These are phyloP conservation scores for Myxozyma nipponensis DNA, from an alignment of 805 yeast species.

Conservation along the genomic window DNA sequence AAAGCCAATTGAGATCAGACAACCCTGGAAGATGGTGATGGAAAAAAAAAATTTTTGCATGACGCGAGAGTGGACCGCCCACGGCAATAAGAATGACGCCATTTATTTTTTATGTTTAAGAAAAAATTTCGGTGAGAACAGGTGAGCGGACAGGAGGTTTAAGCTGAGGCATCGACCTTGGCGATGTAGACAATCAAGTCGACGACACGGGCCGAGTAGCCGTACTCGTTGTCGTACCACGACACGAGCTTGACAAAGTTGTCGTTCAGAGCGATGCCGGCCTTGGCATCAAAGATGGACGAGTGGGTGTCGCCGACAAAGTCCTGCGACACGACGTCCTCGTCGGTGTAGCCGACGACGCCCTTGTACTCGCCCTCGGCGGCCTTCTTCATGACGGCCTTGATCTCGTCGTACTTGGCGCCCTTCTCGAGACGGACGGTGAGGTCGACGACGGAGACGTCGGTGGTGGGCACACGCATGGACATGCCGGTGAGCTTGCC, in stretches of 20 bases:
- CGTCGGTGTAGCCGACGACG: conserved; percentile 84
- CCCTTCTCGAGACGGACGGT: conserved; percentile 76
- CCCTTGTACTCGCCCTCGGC: conserved; percentile 78
- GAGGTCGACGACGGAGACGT: conserved; percentile 89
- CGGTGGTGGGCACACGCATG: conserved; percentile 89
- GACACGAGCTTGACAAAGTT: conserved; percentile 86
- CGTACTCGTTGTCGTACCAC: conserved; percentile 96
- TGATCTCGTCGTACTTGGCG: conserved; percentile 79
- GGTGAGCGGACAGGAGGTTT: background rate
- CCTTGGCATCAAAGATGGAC: conserved; percentile 85
- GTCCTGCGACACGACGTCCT: conserved; percentile 86
- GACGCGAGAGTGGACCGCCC: too few relatives aligned
- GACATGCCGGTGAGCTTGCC: conserved; percentile 95
- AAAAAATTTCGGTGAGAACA: too few relatives aligned
- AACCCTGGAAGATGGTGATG: too few relatives aligned
- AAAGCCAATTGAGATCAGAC: too few relatives aligned
- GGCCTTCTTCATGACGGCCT: conserved; percentile 69
- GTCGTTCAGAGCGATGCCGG: conserved; percentile 84
- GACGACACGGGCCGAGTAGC: conserved; percentile 94
- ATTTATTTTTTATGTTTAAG: too few relatives aligned
- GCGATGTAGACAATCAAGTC: conserved; percentile 83
- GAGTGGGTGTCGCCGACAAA: conserved; percentile 81
- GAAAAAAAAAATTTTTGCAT: too few relatives aligned
- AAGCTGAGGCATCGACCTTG: conserved; percentile 42
- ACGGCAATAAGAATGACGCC: too few relatives aligned